phyloP scores from a whole-genome alignment of 805 yeast species.

The Candida xyloterini region DNA sequence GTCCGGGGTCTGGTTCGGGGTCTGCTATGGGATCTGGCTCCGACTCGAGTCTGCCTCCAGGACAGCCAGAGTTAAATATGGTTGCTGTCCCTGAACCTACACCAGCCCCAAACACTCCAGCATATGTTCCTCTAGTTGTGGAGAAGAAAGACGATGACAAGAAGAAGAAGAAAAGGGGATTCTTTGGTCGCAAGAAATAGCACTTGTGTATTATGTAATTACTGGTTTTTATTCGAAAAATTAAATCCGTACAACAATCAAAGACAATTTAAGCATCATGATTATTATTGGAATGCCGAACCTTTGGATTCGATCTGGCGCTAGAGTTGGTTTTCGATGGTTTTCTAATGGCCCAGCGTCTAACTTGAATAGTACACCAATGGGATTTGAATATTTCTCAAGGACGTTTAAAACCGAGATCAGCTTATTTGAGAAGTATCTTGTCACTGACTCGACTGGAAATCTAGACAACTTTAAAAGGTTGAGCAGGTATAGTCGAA shows the following conservation, averaged over 20 bases:
- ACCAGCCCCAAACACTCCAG: conserved; percentile 43
- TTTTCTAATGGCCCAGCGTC: background rate
- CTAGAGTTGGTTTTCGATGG: background rate
- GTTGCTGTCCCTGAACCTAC: conserved; percentile 30
- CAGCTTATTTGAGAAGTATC: conserved; percentile 10
- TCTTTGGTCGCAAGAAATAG: conserved; percentile 69
- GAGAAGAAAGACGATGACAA: conserved; percentile 30
- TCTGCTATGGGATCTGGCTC: conserved; percentile 7
- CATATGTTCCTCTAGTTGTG: conserved; percentile 45
- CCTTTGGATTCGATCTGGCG: background rate
- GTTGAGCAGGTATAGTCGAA: conserved; percentile 10
- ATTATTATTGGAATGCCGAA: background rate
- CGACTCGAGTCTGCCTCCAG: conserved; percentile 9
- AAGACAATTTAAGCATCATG: background rate
- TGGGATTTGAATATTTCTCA: conserved; percentile 24
- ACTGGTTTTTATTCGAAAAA: background rate
- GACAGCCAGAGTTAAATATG: conserved; percentile 15
- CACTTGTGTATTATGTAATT: conserved; percentile 15
- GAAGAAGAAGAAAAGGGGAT: conserved; percentile 58
- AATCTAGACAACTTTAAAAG: conserved; percentile 17
- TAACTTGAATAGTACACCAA: conserved; percentile 11
- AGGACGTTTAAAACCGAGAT: conserved; percentile 22
- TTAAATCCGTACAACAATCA: background rate
- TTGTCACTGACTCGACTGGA: conserved; percentile 11
- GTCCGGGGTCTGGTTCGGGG: conserved; percentile 5